phyloP scores from a whole-genome alignment of 2,329 filamentous ascomycete genomes.

The Fusarium aywerte region DNA sequence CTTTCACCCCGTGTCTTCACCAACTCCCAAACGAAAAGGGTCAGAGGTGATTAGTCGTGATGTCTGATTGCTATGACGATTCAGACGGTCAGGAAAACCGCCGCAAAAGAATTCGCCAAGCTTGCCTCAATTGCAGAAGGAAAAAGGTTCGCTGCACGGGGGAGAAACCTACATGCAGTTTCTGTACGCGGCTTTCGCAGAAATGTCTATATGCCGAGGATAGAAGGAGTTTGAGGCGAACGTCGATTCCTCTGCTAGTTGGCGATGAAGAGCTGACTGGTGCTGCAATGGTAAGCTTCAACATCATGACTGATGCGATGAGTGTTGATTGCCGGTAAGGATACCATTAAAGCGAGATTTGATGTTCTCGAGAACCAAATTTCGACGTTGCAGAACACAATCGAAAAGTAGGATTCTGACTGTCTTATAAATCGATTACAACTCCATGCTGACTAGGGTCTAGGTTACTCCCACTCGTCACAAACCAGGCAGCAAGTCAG shows the following conservation, averaged over 20 bases:
- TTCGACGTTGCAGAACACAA: constrained; percentile 7
- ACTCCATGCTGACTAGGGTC: rapidly evolving
- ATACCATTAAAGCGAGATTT: constrained; percentile 10
- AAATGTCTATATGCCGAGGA: constrained; percentile 19
- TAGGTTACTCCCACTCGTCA: constrained; percentile 3
- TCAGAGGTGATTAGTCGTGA: not conserved
- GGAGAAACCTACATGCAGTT: constrained; percentile 19
- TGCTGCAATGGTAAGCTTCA: constrained; percentile 1
- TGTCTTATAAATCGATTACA: rapidly evolving
- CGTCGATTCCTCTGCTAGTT: not conserved
- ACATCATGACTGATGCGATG: not conserved
- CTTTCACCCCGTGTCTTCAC: not conserved
- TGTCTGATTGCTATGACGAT: constrained; percentile 16
- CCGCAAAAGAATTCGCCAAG: constrained; percentile 23
- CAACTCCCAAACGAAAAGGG: not conserved
- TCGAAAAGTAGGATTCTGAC: not conserved
- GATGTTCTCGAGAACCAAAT: constrained; percentile 11
- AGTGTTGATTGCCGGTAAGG: not conserved
- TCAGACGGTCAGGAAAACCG: constrained; percentile 20
- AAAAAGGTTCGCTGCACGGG: constrained; percentile 25
- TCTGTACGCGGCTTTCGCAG: constrained; percentile 15
- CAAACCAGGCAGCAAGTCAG: not conserved
- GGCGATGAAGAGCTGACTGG: not conserved
- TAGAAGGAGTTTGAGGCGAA: constrained; percentile 10
- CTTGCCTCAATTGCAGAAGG: constrained; percentile 21